Percentiles rank a stretch among this genome's conserved stretches.
phyloP scores from a whole-genome alignment of 345 rosid genomes.

The Eutrema heterophyllum region DNA sequence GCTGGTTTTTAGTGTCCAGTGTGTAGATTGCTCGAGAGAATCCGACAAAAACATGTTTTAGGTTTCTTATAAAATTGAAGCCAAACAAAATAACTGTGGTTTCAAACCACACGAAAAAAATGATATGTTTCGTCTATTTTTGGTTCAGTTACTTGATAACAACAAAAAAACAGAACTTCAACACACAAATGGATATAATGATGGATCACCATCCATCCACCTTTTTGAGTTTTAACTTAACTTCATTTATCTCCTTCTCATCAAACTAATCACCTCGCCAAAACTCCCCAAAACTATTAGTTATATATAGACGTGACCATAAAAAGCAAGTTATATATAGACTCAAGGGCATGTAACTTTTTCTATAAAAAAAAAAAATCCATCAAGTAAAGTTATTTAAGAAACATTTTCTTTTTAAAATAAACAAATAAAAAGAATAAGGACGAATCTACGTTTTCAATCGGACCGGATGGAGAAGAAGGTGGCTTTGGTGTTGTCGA shows the following conservation, averaged over 20 bases:
- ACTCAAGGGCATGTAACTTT: neutral
- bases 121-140: neutral
- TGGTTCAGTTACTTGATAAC: neutral
- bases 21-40: too few relatives aligned
- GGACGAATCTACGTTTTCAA: neutral
- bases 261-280: neutral
- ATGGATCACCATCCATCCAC: neutral
- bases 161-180: neutral
- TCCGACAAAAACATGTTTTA: too few relatives aligned
- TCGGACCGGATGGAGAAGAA: constrained; percentile 24
- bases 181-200: neutral
- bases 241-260: neutral
- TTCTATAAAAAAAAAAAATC: neutral
- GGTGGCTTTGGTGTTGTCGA: constrained; percentile 26
- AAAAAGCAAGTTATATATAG: constrained; percentile 16
- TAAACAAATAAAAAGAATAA: neutral
- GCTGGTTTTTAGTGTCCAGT: too few relatives aligned
- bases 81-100: too few relatives aligned
- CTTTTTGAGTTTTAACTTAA: neutral
- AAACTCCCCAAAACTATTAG: constrained; percentile 5
- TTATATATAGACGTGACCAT: constrained; percentile 19
- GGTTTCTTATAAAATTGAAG: too few relatives aligned
- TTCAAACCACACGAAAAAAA: too few relatives aligned
- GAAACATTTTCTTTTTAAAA: neutral
- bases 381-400: neutral